Conservation (phyloP, 2,329 filamentous ascomycete genomes). For the Dothistroma pini region DNA sequence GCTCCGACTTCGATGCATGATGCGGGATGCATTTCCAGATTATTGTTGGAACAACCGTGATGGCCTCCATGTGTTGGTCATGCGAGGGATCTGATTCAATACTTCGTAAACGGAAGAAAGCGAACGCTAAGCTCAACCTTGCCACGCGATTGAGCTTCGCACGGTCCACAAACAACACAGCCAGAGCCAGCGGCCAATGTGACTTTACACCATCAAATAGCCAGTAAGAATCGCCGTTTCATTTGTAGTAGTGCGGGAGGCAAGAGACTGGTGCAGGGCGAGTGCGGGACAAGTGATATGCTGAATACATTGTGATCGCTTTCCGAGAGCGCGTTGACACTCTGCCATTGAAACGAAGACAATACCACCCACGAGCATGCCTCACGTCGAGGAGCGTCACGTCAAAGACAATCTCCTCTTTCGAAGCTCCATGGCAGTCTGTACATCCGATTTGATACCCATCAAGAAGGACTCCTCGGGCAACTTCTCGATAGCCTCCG, state of each 20-base stretch:
- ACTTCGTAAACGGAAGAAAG: too few relatives aligned
- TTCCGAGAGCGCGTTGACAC: neutral
- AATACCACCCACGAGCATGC: neutral
- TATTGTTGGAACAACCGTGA: neutral
- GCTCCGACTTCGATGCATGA: neutral
- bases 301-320: too few relatives aligned
- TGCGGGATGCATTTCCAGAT: neutral
- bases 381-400: neutral
- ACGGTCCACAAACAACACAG: neutral
- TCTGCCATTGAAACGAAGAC: neutral
- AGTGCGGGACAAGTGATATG: too few relatives aligned
- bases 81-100: too few relatives aligned
- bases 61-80: too few relatives aligned
- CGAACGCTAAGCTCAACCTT: neutral
- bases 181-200: too few relatives aligned
- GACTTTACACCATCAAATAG: too few relatives aligned
- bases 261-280: too few relatives aligned
- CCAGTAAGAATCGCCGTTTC: too few relatives aligned
- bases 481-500: conserved; percentile 12
- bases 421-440: conserved; percentile 14
- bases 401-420: neutral
- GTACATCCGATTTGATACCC: conserved; percentile 15
- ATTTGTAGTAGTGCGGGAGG: too few relatives aligned
- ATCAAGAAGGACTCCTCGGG: conserved; percentile 12
- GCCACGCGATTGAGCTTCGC: neutral